Conservation (phyloP, 2,329 filamentous ascomycete species). For the Alternaria ventricosa region DNA sequence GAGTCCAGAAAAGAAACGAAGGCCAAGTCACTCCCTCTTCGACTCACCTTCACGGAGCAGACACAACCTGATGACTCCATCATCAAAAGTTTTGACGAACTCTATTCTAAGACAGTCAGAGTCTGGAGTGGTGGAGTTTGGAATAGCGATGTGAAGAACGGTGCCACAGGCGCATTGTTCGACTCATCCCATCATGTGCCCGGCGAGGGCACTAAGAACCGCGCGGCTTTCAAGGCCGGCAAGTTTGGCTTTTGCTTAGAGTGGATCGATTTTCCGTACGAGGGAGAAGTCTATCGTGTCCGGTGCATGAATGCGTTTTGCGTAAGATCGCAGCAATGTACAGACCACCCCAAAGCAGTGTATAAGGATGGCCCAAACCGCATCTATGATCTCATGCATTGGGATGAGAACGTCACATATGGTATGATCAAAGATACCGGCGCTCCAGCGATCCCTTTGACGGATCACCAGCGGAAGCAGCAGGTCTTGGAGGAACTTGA, state of each 20-base stretch:
- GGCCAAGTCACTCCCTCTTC: not conserved
- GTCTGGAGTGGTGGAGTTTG: not conserved
- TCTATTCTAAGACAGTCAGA: not conserved
- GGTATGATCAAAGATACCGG: slow-evolving; percentile 10
- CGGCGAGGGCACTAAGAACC: not conserved
- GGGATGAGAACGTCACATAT: not conserved
- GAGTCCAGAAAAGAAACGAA: not conserved
- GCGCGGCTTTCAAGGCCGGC: slow-evolving; percentile 2
- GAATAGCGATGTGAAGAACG: not conserved
- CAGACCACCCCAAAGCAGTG: not conserved
- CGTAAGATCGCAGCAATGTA: slow-evolving; percentile 4
- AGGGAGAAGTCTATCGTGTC: not conserved
- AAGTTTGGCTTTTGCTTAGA: slow-evolving; percentile 10
- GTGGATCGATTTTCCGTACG: not conserved
- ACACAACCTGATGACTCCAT: not conserved
- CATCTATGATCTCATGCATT: slow-evolving; percentile 4
- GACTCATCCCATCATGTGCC: not conserved
- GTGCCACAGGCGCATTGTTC: not conserved
- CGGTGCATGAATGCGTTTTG: slow-evolving; percentile 10
- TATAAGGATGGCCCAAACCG: slow-evolving; percentile 13
- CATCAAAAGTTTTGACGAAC: not conserved
- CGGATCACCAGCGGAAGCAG: not conserved
- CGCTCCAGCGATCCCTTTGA: not conserved
- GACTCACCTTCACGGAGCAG: not conserved
- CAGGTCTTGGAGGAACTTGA: not conserved